These are phyloP conservation scores for Metschnikowia cerradonensis DNA, from an alignment of 805 yeast genomes.

Conservation along the genomic window DNA sequence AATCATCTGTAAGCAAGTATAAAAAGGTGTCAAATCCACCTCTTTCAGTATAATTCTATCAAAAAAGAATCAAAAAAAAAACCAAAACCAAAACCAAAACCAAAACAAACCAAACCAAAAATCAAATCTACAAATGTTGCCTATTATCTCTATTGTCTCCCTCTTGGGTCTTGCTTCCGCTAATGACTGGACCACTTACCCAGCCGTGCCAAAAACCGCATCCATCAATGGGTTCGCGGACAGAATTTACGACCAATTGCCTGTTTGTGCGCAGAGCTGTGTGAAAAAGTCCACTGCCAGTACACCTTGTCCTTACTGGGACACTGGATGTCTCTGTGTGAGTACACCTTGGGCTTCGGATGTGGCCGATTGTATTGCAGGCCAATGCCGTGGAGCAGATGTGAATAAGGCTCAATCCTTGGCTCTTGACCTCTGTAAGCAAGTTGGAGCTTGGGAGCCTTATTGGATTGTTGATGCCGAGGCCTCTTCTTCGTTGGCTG, in stretches of 20 bases:
- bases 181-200: slow-evolving; percentile 25
- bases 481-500: slow-evolving; percentile 14
- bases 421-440: slow-evolving; percentile 31
- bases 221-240: slow-evolving; percentile 42
- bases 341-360: slow-evolving; percentile 30
- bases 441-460: slow-evolving; percentile 33
- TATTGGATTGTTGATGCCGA: slow-evolving; percentile 27
- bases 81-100: too few species aligned
- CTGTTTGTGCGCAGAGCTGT: slow-evolving; percentile 36
- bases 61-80: too few species aligned
- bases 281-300: slow-evolving; percentile 27
- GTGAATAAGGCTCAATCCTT: slow-evolving; percentile 27
- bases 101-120: too few species aligned
- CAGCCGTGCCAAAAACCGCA: slow-evolving; percentile 36
- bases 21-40: background rate
- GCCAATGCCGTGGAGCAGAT: slow-evolving; percentile 25
- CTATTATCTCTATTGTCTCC: slow-evolving; percentile 11
- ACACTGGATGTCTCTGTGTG: slow-evolving; percentile 43
- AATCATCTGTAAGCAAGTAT: background rate
- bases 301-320: slow-evolving; percentile 45
- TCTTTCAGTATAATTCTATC: too few species aligned
- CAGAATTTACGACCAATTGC: slow-evolving; percentile 26
- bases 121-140: background rate
- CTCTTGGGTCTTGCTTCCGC: slow-evolving; percentile 17
- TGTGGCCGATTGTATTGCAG: slow-evolving; percentile 32